Base-by-base conservation (phyloP, 805 yeast genomes). In the Pichia cabralensis region DNA sequence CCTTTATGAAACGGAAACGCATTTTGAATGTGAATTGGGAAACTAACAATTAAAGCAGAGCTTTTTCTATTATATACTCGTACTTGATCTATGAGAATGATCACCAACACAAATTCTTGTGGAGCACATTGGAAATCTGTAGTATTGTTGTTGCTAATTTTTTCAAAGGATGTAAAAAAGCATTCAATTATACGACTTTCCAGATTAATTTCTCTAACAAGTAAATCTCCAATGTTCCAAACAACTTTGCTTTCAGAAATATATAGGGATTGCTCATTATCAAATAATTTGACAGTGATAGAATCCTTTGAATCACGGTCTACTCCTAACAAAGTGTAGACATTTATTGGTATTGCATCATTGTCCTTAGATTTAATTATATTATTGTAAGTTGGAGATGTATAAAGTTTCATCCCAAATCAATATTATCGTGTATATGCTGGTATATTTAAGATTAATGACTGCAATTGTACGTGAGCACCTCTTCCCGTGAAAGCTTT, bases 1-100 rank as follows among this genome's bases (percentile, higher is more conserved):
- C 96, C 96, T 26, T 71, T 65, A 17, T 73, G 74, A 47, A 75
- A 80, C 9, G 80, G 68, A 40, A 79, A 68, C 2, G 80, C 88
- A 19, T 62, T 62, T 24, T 61, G 64, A 18, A 82, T 66, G 6
- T 61, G 59, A 43, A 85, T 82, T 0, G 96, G 94, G 41, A 86
- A 71, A 44, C 74, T 75, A 9, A 77, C 69, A 2, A 70, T 64
- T 38, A 71, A 71, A 1, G 71, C 62, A 20, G 71, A 64, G 2
- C 92, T 92, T 39, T 70, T 69, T 5, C 58, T 55, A 36, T 70
- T 69, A 50, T 79, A 83, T 1, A 83, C 65, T 39, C 77, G 64
- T 1, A 81, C 81, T 6, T 72, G 62, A 36, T 76, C 80, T 26
- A 55, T 53, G 31, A 80, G 55, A 21, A 84, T 67, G 2, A 85